Conservation (phyloP, 306 rosid species). For the Leucaena leucocephala region DNA sequence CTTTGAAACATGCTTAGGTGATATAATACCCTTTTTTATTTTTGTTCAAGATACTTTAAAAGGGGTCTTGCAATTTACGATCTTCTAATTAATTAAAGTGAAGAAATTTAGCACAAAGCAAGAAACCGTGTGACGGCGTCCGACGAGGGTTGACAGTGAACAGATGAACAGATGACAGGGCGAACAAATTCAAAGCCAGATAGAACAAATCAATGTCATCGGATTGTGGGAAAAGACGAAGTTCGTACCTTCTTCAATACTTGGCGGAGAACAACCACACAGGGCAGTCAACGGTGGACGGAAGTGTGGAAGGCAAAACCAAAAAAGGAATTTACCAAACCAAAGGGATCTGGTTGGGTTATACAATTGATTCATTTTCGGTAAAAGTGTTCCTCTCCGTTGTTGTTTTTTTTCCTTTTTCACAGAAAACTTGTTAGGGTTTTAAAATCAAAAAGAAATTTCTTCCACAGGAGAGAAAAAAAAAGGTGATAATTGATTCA, state of each 20-base stretch:
- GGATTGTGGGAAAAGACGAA: not conserved
- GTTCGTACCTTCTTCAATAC: not conserved
- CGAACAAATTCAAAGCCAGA: not conserved
- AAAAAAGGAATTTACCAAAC: not conserved
- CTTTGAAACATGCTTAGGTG: not conserved
- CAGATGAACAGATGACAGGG: not conserved
- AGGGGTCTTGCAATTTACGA: not conserved
- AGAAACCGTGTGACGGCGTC: not conserved
- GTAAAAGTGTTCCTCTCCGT: too few species aligned
- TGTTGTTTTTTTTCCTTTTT: too few species aligned
- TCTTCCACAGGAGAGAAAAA: too few species aligned
- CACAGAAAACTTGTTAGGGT: too few species aligned
- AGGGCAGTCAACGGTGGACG: not conserved
- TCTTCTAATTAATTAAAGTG: not conserved
- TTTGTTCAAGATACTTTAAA: too few species aligned
- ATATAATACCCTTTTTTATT: too few species aligned
- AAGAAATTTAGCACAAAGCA: not conserved
- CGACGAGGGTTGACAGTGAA: not conserved
- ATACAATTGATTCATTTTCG: too few species aligned
- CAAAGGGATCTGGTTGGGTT: too few species aligned
- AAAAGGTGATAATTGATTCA: too few species aligned
- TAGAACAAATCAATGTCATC: not conserved
- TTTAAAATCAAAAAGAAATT: too few species aligned
- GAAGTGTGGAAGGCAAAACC: not conserved
- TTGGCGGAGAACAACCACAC: not conserved